Base-by-base conservation (phyloP, 2,329 filamentous ascomycete species). In the Mycocentrospora acerina region DNA sequence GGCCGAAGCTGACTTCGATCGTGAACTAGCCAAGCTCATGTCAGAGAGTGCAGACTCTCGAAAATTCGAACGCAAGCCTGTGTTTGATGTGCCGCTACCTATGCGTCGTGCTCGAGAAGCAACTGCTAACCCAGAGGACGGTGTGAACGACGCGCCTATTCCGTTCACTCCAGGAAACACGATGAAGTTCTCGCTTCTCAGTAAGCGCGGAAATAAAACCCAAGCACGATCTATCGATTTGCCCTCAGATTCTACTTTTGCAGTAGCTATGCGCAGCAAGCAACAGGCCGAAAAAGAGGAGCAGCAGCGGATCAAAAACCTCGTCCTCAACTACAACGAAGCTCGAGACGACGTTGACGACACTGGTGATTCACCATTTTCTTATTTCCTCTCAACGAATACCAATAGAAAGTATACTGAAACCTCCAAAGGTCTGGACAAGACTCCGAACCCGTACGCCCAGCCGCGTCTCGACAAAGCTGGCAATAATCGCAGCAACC, bases 21-120 rank as follows among this genome's bases (percentile, higher is more conserved):
- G 91, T 56, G 93, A 97, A 69, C 93, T 95, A 66, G 90, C 93
- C 25, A 96, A 95, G 69, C 87, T 98, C 81, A 97, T 98, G 91
- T 81, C 90, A 34, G 93, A 98, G 68, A 96, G 91, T 71, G 74
- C 95, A 57, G 93, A 98, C 54, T 94, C 91, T 4, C 83, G 93
- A 55, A 96, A 95, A 59, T 95, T 95, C 54, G 93, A 98, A 61
- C 87, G 93, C 46, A 96, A 95, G 70, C 83, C 88, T 18, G 79
- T 93, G 35, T 96, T 98, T 60, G 94, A 98, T 64, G 88, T 97
- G n/a, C 90, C 94, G 1, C 73, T 98, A n/a, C 93, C 93, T 0
- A 90, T 98, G 71, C 86, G 89, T 37, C 78, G 79, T 15, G 73
- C 71, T 65, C 84, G 86, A 18, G 86, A 90, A 35, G 59, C 61